Evolutionary conservation across 306 rosid species (phyloP).

Genomic region (Coriaria nepalensis): DNA sequence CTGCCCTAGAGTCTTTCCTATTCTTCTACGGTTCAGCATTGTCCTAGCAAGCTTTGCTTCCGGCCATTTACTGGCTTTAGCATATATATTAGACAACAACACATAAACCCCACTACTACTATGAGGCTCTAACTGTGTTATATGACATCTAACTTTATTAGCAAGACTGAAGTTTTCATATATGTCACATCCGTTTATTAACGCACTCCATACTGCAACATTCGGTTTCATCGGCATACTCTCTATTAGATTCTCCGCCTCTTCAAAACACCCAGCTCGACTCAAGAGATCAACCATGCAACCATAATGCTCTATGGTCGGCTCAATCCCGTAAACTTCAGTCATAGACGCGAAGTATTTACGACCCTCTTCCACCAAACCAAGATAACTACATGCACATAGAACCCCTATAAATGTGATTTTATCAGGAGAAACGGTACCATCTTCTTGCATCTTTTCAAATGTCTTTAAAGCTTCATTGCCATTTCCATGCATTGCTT

Average conservation of each 20-base stretch:
- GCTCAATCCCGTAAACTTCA: conserved; percentile 31
- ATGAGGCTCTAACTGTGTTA: conserved; percentile 33
- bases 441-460: conserved; percentile 51
- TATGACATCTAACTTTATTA: conserved; percentile 25
- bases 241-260: conserved; percentile 40
- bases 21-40: conserved; percentile 29
- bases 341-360: conserved; percentile 44
- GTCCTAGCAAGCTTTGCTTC: conserved; percentile 47
- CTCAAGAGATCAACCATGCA: conserved; percentile 76
- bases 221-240: conserved; percentile 41
- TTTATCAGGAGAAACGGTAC: conserved; percentile 35
- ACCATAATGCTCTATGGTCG: conserved; percentile 62
- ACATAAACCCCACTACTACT: conserved; percentile 52
- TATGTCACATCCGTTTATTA: conserved; percentile 68
- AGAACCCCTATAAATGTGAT: conserved; percentile 57
- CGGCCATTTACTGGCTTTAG: conserved; percentile 57
- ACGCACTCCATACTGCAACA: conserved; percentile 49
- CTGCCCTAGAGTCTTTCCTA: conserved; percentile 46
- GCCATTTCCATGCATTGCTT: conserved; percentile 58
- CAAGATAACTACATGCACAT: conserved; percentile 56
- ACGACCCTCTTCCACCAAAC: conserved; percentile 50
- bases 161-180: conserved; percentile 53
- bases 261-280: conserved; percentile 48
- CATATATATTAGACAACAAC: conserved; percentile 67
- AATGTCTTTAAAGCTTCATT: conserved; percentile 44